A percentile compares a stretch with the other conserved stretches of the same genome.
phyloP scores from a whole-genome alignment of 805 yeast genomes.

The Wickerhamomyces bisporus region DNA sequence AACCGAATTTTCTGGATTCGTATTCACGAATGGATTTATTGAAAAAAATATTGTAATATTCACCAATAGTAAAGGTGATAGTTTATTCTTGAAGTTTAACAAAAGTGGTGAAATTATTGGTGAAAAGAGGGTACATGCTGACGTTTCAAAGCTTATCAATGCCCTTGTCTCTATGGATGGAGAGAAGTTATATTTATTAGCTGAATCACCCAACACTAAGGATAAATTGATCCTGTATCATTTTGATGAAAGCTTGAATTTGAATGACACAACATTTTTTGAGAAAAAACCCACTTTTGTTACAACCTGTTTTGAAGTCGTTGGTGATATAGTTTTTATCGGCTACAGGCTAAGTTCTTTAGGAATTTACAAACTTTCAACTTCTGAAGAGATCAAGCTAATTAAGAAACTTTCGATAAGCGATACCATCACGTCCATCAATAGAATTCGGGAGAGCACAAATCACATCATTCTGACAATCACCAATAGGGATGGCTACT shows the following conservation, averaged over 20 bases:
- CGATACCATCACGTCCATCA: slow-evolving; percentile 61
- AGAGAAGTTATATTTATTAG: slow-evolving; percentile 33
- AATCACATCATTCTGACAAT: slow-evolving; percentile 30
- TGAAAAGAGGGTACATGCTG: slow-evolving; percentile 20
- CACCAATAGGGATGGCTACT: slow-evolving; percentile 66
- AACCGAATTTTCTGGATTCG: slow-evolving; percentile 31
- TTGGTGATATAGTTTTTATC: slow-evolving; percentile 41
- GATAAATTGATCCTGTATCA: slow-evolving; percentile 44
- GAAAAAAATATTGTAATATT: slow-evolving; percentile 30
- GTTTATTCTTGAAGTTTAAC: slow-evolving; percentile 38
- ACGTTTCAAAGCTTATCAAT: slow-evolving; percentile 45
- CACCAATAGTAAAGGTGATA: slow-evolving; percentile 36
- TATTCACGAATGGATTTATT: slow-evolving; percentile 37
- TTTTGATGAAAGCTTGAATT: slow-evolving; percentile 28
- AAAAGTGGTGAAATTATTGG: slow-evolving; percentile 27
- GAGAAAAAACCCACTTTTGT: slow-evolving; percentile 47
- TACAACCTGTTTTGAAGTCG: slow-evolving; percentile 50
- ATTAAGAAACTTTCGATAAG: slow-evolving; percentile 52
- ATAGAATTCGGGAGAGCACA: slow-evolving; percentile 27
- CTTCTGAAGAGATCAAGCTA: slow-evolving; percentile 19
- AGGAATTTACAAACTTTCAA: slow-evolving; percentile 43
- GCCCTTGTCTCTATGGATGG: slow-evolving; percentile 31
- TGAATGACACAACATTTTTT: slow-evolving; percentile 17
- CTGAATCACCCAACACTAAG: slow-evolving; percentile 66
- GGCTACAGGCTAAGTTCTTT: slow-evolving; percentile 73